Evolutionary conservation across 1,139 yeast species (phyloP).

Genomic region (Ogataea hybrid): DNA sequence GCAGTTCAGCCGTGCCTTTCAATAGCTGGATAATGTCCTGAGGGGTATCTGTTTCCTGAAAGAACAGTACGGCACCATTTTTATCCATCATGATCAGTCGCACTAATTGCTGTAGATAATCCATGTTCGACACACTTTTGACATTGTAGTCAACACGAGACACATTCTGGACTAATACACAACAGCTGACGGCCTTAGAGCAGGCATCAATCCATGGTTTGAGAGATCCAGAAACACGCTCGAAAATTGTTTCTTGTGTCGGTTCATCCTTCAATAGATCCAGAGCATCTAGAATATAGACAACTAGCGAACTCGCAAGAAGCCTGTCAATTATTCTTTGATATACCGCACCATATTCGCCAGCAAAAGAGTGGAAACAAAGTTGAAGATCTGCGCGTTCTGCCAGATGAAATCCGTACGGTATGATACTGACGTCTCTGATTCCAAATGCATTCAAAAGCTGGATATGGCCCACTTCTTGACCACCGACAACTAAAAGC

Average conservation of each 20-base stretch:
- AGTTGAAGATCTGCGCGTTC: slow-evolving; percentile 8
- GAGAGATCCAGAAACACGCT: not conserved
- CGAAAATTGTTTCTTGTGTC: not conserved
- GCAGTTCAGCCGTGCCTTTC: slow-evolving; percentile 19
- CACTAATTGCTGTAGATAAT: slow-evolving; percentile 51
- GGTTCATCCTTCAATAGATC: not conserved
- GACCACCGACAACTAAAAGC: slow-evolving; percentile 1
- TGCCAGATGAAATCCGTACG: slow-evolving; percentile 14
- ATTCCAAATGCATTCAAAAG: slow-evolving; percentile 1
- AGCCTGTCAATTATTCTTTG: not conserved
- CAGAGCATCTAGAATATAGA: slow-evolving; percentile 10
- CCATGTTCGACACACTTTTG: slow-evolving; percentile 30
- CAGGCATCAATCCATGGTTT: slow-evolving; percentile 3
- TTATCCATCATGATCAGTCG: slow-evolving; percentile 49
- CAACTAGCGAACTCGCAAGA: not conserved
- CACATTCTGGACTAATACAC: slow-evolving; percentile 8
- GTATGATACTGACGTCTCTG: not conserved
- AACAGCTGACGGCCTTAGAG: not conserved
- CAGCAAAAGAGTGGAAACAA: slow-evolving; percentile 6
- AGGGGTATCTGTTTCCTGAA: slow-evolving; percentile 14
- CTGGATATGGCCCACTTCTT: not conserved
- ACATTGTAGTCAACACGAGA: slow-evolving; percentile 19
- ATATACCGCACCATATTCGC: not conserved
- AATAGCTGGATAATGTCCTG: slow-evolving; percentile 12
- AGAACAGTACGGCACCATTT: slow-evolving; percentile 37